Percentiles rank a stretch among this genome's conserved stretches.
phyloP scores from a whole-genome alignment of 2,329 filamentous ascomycete species.

The Nannizziopsis barbatae region DNA sequence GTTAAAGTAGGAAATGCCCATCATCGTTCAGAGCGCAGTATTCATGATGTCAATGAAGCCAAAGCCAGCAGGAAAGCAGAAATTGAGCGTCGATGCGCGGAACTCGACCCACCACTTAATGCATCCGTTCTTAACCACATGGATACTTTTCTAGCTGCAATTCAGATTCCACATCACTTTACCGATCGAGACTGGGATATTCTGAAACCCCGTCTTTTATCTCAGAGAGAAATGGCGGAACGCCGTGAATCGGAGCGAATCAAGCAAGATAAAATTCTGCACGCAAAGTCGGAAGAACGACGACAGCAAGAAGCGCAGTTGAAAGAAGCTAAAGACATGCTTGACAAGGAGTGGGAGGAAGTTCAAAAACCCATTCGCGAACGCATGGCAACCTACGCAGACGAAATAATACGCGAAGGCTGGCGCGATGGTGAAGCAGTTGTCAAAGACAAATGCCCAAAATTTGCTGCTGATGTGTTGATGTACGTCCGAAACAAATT shows the following conservation, averaged over 20 bases:
- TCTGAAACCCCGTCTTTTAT: slow-evolving; percentile 55
- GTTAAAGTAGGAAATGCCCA: slow-evolving; percentile 4
- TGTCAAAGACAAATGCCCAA: slow-evolving; percentile 51
- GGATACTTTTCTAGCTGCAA: slow-evolving; percentile 61
- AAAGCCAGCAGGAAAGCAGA: slow-evolving; percentile 55
- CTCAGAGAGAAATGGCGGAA: slow-evolving; percentile 56
- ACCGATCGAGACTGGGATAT: slow-evolving; percentile 59
- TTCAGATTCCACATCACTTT: slow-evolving; percentile 57
- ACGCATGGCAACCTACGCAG: slow-evolving; percentile 54
- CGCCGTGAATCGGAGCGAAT: slow-evolving; percentile 42
- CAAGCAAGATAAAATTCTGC: slow-evolving; percentile 35
- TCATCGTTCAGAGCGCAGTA: slow-evolving; percentile 41
- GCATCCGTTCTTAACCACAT: slow-evolving; percentile 55
- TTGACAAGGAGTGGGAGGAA: slow-evolving; percentile 61
- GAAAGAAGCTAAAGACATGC: slow-evolving; percentile 46
- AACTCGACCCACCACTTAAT: slow-evolving; percentile 54
- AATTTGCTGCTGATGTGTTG: slow-evolving; percentile 62
- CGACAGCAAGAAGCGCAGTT: slow-evolving; percentile 39
- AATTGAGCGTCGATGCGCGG: slow-evolving; percentile 58
- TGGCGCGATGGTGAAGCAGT: slow-evolving; percentile 57
- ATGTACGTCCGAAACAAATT: slow-evolving; percentile 57
- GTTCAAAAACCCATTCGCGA: slow-evolving; percentile 56
- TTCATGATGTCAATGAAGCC: slow-evolving; percentile 52
- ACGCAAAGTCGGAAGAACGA: slow-evolving; percentile 39
- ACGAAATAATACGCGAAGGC: slow-evolving; percentile 54